Percentiles rank a stretch among this genome's conserved stretches.
These are phyloP conservation scores for Achaetomium macrosporum DNA, from an alignment of 2,329 filamentous ascomycete species.

Conservation along the genomic window DNA sequence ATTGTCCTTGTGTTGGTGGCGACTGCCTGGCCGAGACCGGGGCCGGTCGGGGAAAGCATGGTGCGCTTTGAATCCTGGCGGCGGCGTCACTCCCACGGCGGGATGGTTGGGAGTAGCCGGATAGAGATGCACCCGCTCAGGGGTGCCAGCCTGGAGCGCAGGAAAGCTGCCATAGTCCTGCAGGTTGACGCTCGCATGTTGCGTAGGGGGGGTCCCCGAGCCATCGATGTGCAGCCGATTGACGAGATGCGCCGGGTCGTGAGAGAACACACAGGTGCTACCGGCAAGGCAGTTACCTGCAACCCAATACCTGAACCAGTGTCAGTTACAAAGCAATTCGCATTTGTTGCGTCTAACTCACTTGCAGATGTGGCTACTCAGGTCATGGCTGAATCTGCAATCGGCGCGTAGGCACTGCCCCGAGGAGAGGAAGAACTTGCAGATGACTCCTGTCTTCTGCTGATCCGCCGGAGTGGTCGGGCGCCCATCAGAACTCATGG, in stretches of 20 bases:
- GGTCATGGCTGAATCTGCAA: conserved; percentile 93
- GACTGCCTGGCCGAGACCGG: conserved; percentile 77
- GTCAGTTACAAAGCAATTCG: conserved; percentile 3
- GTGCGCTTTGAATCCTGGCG: conserved; percentile 63
- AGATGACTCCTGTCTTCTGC: conserved; percentile 81
- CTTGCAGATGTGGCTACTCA: conserved; percentile 97
- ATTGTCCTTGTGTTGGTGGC: conserved; percentile 61
- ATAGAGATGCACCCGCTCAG: conserved; percentile 53
- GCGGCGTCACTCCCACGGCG: conserved; percentile 55
- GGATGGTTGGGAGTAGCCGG: conserved; percentile 47
- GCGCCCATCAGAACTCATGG: conserved; percentile 68
- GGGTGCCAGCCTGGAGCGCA: conserved; percentile 56
- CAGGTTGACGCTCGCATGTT: conserved; percentile 65
- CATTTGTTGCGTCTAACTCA: conserved; percentile 45
- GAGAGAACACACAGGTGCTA: conserved; percentile 91
- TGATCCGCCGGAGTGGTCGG: conserved; percentile 71
- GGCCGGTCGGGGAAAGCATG: conserved; percentile 57
- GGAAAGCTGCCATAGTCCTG: conserved; percentile 85
- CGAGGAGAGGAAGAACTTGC: conserved; percentile 93
- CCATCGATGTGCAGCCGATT: conserved; percentile 73
- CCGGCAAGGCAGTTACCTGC: conserved; percentile 93
- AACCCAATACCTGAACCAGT: conserved; percentile 71
- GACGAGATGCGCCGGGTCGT: conserved; percentile 83
- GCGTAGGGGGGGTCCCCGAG: conserved; percentile 56
- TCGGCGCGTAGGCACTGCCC: conserved; percentile 95